Base-by-base conservation (phyloP, 2,329 filamentous ascomycete species). In the Sarocladiaceae sp. region DNA sequence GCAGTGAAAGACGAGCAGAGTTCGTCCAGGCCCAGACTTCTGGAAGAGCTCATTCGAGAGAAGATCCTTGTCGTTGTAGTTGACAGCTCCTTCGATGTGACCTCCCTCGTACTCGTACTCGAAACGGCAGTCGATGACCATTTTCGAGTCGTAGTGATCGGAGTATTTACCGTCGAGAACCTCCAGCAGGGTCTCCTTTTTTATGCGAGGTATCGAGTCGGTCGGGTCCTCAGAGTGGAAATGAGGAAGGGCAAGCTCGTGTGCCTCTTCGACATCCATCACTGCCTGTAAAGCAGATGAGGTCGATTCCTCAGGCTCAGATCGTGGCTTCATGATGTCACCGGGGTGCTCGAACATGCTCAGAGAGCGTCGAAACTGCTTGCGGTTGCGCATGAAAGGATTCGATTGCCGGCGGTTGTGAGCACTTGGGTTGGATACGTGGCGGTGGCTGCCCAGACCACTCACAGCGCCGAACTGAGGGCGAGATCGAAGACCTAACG, bases 21-120 rank as follows among this genome's bases (percentile, higher is more conserved):
- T 94, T 59, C 84, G 87, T 48, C 86, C 81, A 44, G 81, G 73
- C 62, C 86, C 82, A 17, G 79, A 77, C 20, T 75, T 78, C 53
- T 83, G 73, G 68, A 99, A 96, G 47, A 99, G 81, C 59, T 92
- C 84, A 52, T 77, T 77, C 8, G 90, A 84, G 54, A 99, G 78
- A 55, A 88, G 74, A 63, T 99, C 93, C 71, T 97, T 97, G 74
- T 97, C 90, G 71, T 96, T 97, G 76, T 91, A 94, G 75, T 99
- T 99, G 71, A 96, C 78, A 39, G 94, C 94, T 17, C 88, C 88
- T 59, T 91, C 82, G 64, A 99, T 97, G 68, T 99, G 94, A 29
- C 94, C 94, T 53, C 94, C 94, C 15, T 96, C 87, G 66, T 95
- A 99, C 72, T 99, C 94, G 69, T 99, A 99, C 76, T 99, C 94